These are phyloP conservation scores for Globisporangium canariense DNA, from an alignment of 352 stramenopile genomes.

Conservation along the genomic window DNA sequence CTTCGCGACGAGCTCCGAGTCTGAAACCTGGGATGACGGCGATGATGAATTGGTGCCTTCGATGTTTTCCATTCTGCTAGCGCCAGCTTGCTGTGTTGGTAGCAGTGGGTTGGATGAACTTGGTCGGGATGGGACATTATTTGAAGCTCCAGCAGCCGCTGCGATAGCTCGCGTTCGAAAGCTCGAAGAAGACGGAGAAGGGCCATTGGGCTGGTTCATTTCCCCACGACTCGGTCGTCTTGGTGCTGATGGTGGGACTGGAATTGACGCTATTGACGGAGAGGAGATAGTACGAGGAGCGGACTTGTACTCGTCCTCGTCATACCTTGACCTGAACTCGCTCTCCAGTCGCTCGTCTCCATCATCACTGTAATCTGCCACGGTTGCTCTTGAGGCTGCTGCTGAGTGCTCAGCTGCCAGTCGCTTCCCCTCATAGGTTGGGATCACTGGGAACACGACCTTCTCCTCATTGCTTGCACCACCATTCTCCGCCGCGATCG, in stretches of 20 bases:
- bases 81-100: not conserved
- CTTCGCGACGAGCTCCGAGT: constrained; percentile 45
- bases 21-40: constrained; percentile 13
- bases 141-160: constrained; percentile 12
- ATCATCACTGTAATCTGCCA: constrained; percentile 6
- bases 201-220: constrained; percentile 21
- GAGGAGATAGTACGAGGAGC: constrained; percentile 13
- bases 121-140: not conserved
- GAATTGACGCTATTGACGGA: constrained; percentile 21
- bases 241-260: constrained; percentile 21
- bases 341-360: constrained; percentile 17
- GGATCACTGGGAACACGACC: constrained; percentile 49
- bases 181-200: constrained; percentile 14
- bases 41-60: not conserved
- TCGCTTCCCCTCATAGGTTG: constrained; percentile 4
- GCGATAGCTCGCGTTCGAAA: constrained; percentile 28
- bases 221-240: constrained; percentile 19
- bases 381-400: not conserved
- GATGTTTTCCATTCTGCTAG: not conserved
- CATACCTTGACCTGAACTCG: not conserved
- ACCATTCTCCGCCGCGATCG: constrained; percentile 10
- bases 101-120: not conserved
- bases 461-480: constrained; percentile 16
- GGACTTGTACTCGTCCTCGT: not conserved
- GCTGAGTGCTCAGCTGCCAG: not conserved